Conservation (phyloP, 2,329 filamentous ascomycete species). For the Phialemoniopsis sp. region DNA sequence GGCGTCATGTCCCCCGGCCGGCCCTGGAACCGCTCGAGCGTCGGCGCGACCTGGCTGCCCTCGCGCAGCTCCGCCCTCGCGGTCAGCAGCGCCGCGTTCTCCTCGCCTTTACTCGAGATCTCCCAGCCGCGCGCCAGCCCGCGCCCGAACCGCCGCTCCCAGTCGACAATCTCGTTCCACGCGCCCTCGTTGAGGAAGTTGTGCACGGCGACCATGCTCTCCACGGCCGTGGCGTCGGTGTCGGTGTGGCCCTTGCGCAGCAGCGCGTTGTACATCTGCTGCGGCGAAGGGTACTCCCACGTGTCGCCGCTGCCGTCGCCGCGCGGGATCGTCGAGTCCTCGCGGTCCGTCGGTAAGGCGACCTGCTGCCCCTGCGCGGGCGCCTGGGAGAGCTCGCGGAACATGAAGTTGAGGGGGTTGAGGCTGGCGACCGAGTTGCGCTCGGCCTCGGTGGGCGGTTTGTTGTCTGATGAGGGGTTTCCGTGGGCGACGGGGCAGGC, state of each 20-base stretch:
- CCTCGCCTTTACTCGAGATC: conserved; percentile 70
- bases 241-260: conserved; percentile 93
- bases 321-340: conserved; percentile 87
- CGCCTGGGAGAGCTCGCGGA: conserved; percentile 76
- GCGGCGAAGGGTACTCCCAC: conserved; percentile 97
- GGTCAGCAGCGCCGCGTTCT: conserved; percentile 38
- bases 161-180: conserved; percentile 90
- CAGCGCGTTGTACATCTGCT: conserved; percentile 99
- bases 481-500: conserved; percentile 42
- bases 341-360: conserved; percentile 73
- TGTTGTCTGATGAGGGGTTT: conserved; percentile 28
- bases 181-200: conserved; percentile 98
- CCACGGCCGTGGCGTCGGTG: conserved; percentile 87
- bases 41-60: conserved; percentile 57
- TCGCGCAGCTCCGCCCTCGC: conserved; percentile 34
- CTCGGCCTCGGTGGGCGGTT: conserved; percentile 25
- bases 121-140: conserved; percentile 72
- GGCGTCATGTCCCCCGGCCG: conserved; percentile 86
- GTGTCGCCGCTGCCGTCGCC: conserved; percentile 71
- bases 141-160: conserved; percentile 80
- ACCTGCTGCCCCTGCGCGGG: conserved; percentile 69
- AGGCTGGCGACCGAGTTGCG: conserved; percentile 41
- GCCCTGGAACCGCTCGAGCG: conserved; percentile 82
- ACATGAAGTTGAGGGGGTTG: conserved; percentile 91
- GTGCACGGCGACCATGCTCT: conserved; percentile 96